Percentiles rank a stretch among this genome's conserved stretches.
These are phyloP conservation scores for Aspergillus chevalieri DNA, from an alignment of 2,329 filamentous ascomycete species.

Conservation along the genomic window DNA sequence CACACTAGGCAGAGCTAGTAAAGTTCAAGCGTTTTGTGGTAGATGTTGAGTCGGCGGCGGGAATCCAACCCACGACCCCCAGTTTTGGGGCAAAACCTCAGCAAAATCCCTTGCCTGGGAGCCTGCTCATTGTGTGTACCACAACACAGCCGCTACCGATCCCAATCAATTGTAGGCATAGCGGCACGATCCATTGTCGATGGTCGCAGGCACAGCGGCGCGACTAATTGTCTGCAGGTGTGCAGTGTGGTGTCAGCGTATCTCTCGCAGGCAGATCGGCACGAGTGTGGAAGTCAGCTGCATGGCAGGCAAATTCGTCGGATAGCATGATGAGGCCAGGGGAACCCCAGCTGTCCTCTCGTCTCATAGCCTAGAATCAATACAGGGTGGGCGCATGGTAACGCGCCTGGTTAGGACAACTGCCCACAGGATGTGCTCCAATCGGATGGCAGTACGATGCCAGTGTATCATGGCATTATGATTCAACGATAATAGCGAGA, in stretches of 20 bases:
- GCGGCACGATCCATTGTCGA: neutral
- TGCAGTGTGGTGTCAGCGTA: no score
- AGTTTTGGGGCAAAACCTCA: neutral
- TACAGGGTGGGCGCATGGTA: neutral
- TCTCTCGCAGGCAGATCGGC: no score
- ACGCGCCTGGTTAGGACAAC: no score
- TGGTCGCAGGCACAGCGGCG: no score
- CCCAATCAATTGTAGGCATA: neutral
- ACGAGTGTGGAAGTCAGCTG: neutral
- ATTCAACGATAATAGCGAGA: neutral
- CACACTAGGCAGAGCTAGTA: no score
- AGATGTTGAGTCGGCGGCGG: neutral
- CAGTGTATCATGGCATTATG: neutral
- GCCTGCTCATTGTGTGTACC: neutral
- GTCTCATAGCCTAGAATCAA: neutral
- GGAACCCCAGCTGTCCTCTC: neutral
- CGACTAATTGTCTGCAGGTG: no score
- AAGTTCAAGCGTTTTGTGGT: no score
- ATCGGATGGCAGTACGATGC: neutral
- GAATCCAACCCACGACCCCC: neutral
- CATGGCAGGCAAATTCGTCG: neutral
- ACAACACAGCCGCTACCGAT: neutral
- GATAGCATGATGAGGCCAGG: neutral
- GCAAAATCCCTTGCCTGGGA: neutral
- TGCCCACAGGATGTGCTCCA: neutral